Percentiles rank a stretch among this genome's conserved stretches.
Conservation (phyloP, 2,329 filamentous ascomycete genomes). For the Nectriaceae sp. region DNA sequence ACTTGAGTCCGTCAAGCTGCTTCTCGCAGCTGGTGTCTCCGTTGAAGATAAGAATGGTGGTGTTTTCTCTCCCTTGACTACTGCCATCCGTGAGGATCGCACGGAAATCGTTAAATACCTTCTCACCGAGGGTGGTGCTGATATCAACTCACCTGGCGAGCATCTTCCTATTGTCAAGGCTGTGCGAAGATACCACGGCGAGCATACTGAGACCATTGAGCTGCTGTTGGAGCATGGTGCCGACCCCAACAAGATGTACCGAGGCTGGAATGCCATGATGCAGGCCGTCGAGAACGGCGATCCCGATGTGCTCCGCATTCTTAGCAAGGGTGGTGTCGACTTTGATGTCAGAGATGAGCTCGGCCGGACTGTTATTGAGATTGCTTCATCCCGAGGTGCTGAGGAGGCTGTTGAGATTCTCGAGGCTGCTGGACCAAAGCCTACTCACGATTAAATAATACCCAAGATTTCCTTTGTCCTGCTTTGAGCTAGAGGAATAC, state of each 20-base stretch:
- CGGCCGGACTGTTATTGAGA: slow-evolving; percentile 56
- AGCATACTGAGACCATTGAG: slow-evolving; percentile 62
- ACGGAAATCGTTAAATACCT: slow-evolving; percentile 63
- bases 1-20: slow-evolving; percentile 66
- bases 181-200: slow-evolving; percentile 57
- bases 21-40: slow-evolving; percentile 64
- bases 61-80: slow-evolving; percentile 70
- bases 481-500: no score
- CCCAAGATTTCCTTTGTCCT: no score
- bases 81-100: slow-evolving; percentile 64
- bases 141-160: slow-evolving; percentile 68
- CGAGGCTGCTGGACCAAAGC: neutral
- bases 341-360: slow-evolving; percentile 55
- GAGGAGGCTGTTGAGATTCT: slow-evolving; percentile 56
- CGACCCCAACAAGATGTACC: slow-evolving; percentile 68
- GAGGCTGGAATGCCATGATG: slow-evolving; percentile 66
- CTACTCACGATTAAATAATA: no score
- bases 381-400: slow-evolving; percentile 60
- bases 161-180: slow-evolving; percentile 73
- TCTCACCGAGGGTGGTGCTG: slow-evolving; percentile 61
- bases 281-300: slow-evolving; percentile 68
- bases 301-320: slow-evolving; percentile 50
- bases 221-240: slow-evolving; percentile 64
- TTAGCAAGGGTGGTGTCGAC: slow-evolving; percentile 54
- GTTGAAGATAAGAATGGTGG: slow-evolving; percentile 74